phyloP scores from a whole-genome alignment of 371 early-diverging fungal species.

The Mucor plumbeus region DNA sequence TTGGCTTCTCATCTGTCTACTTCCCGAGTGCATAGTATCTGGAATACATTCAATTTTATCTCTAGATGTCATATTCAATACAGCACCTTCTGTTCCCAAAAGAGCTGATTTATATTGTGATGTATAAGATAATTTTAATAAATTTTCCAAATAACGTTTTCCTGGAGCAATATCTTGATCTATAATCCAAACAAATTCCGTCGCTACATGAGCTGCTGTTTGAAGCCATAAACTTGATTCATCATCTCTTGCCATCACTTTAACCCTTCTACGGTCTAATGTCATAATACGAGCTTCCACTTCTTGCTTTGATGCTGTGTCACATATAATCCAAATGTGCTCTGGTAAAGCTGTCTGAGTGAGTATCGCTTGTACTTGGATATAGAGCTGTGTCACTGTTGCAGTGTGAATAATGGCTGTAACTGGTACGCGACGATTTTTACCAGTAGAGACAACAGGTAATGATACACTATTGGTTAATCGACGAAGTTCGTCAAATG shows the following conservation, averaged over 20 bases:
- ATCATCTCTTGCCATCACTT: constrained; percentile 34
- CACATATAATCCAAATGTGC: constrained; percentile 56
- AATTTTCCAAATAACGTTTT: constrained; percentile 46
- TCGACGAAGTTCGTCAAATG: constrained; percentile 31
- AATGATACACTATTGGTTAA: constrained; percentile 15
- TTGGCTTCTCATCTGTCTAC: constrained; percentile 26
- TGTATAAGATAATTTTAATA: constrained; percentile 49
- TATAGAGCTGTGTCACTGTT: constrained; percentile 32
- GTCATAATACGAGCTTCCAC: constrained; percentile 34
- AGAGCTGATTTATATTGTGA: constrained; percentile 50
- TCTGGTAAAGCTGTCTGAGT: constrained; percentile 57
- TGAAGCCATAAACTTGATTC: constrained; percentile 39
- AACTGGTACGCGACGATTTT: constrained; percentile 44
- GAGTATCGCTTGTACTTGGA: constrained; percentile 55
- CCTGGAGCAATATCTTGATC: constrained; percentile 57
- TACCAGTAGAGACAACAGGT: neutral
- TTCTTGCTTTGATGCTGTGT: constrained; percentile 19
- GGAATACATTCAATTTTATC: constrained; percentile 21
- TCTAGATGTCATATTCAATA: constrained; percentile 7
- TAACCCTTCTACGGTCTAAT: constrained; percentile 33
- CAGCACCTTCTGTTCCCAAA: constrained; percentile 52
- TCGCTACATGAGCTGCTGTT: constrained; percentile 42
- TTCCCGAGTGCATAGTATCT: constrained; percentile 17
- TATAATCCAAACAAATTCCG: constrained; percentile 56
- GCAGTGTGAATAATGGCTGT: constrained; percentile 54